Percentiles rank a stretch among this genome's conserved stretches.
These are phyloP conservation scores for Tetramitus jugosus DNA, from an alignment of 208 protist species.

Conservation along the genomic window DNA sequence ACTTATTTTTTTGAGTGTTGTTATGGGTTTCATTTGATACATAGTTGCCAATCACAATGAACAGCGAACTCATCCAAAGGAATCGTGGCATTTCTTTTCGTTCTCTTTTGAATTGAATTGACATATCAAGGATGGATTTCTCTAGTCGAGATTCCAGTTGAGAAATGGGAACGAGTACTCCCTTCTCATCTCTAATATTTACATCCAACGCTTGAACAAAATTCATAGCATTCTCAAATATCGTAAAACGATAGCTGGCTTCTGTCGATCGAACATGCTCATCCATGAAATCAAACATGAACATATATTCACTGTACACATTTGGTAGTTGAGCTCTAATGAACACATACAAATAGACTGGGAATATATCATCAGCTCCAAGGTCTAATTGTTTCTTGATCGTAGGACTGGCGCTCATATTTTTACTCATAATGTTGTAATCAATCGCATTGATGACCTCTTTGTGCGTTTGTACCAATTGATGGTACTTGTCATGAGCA, in stretches of 20 bases:
- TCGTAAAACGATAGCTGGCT: background rate
- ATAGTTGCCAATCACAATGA: conserved; percentile 12
- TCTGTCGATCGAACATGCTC: background rate
- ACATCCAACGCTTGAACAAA: background rate
- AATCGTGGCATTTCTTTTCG: no score
- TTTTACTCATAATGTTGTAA: no score
- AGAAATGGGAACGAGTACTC: conserved; percentile 1
- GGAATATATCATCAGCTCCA: conserved; percentile 11
- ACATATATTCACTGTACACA: background rate
- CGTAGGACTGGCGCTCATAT: no score
- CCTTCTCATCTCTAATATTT: conserved; percentile 7
- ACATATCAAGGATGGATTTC: background rate
- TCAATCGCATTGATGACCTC: no score
- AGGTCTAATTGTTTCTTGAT: no score
- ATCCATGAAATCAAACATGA: conserved; percentile 18
- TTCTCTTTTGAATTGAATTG: background rate
- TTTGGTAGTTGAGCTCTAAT: conserved; percentile 12
- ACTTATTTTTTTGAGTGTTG: background rate
- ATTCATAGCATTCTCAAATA: conserved; percentile 14
- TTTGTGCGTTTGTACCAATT: background rate
- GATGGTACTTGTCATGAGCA: background rate
- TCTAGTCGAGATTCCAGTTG: background rate
- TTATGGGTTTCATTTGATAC: no score
- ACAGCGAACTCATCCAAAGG: conserved; percentile 4
- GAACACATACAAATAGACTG: conserved; percentile 13